Conservation (phyloP, 306 rosid species). For the Parietaria judaica region DNA sequence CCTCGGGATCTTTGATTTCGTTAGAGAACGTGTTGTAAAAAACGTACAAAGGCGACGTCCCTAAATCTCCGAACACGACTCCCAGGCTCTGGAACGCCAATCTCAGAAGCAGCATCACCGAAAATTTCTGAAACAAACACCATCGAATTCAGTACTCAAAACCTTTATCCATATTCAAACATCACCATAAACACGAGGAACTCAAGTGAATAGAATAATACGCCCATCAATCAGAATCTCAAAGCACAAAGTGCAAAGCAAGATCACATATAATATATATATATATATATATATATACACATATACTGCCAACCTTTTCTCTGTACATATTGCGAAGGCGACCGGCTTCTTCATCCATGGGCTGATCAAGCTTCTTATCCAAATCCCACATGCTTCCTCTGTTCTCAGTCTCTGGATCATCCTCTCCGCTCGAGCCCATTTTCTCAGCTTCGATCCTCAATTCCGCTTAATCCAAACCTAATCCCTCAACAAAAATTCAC, state of each 20-base stretch:
- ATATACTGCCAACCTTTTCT: constrained; percentile 46
- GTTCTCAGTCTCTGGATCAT: constrained; percentile 37
- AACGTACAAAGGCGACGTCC: constrained; percentile 94
- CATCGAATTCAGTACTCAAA: constrained; percentile 13
- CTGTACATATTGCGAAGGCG: constrained; percentile 82
- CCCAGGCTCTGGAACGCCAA: constrained; percentile 97
- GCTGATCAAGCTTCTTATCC: constrained; percentile 86
- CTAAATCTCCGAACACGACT: constrained; percentile 95
- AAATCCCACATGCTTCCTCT: constrained; percentile 88
- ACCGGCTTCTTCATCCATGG: constrained; percentile 95
- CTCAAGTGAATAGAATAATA: neutral
- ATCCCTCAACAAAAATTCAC: constrained; percentile 15
- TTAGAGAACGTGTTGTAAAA: constrained; percentile 88
- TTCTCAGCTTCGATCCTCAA: constrained; percentile 14
- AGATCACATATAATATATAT: neutral
- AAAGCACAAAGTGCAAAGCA: constrained; percentile 1
- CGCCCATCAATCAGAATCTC: neutral
- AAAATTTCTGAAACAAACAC: constrained; percentile 62
- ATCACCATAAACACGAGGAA: neutral
- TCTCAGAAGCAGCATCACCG: constrained; percentile 70
- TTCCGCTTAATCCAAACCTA: neutral
- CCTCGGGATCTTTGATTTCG: constrained; percentile 61
- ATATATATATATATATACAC: neutral
- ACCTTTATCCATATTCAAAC: neutral
- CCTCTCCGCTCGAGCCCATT: constrained; percentile 61